phyloP scores from a whole-genome alignment of 768 basidiomycete genomes.

The Termitomyces sp. region DNA sequence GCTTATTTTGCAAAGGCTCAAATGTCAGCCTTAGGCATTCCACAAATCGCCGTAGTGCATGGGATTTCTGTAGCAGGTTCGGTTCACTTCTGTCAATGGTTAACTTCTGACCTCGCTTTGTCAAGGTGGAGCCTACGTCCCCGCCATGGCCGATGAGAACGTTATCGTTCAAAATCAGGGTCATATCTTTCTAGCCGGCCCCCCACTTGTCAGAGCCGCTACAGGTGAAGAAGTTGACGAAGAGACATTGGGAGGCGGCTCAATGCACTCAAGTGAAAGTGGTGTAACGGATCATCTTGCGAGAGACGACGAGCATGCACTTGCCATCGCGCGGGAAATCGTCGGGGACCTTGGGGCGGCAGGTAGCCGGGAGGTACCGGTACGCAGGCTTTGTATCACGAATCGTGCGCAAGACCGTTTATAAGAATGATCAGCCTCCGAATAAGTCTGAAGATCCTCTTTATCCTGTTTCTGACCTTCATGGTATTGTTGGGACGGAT shows the following conservation, averaged over 20 bases:
- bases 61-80: constrained; percentile 89
- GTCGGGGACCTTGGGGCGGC: constrained; percentile 75
- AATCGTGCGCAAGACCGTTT: background rate
- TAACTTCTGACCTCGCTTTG: constrained; percentile 5
- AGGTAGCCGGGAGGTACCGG: constrained; percentile 45
- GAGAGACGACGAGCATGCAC: constrained; percentile 79
- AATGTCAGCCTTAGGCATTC: constrained; percentile 89
- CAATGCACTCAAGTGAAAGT: constrained; percentile 89
- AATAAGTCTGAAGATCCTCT: constrained; percentile 65
- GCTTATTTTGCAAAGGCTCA: constrained; percentile 56
- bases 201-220: constrained; percentile 91
- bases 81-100: constrained; percentile 2
- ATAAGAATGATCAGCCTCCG: constrained; percentile 43
- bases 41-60: constrained; percentile 90
- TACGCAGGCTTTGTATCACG: constrained; percentile 27
- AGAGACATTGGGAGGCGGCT: constrained; percentile 85
- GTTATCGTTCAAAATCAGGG: constrained; percentile 90
- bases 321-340: constrained; percentile 72
- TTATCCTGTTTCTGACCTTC: constrained; percentile 77
- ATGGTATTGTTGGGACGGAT: constrained; percentile 91
- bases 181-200: constrained; percentile 91
- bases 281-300: constrained; percentile 91
- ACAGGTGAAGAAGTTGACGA: constrained; percentile 93
- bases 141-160: constrained; percentile 96
- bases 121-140: constrained; percentile 86